Percentiles rank a stretch among this genome's conserved stretches.
phyloP scores from a whole-genome alignment of 208 protist species.

The Naegleria lovaniensis region DNA sequence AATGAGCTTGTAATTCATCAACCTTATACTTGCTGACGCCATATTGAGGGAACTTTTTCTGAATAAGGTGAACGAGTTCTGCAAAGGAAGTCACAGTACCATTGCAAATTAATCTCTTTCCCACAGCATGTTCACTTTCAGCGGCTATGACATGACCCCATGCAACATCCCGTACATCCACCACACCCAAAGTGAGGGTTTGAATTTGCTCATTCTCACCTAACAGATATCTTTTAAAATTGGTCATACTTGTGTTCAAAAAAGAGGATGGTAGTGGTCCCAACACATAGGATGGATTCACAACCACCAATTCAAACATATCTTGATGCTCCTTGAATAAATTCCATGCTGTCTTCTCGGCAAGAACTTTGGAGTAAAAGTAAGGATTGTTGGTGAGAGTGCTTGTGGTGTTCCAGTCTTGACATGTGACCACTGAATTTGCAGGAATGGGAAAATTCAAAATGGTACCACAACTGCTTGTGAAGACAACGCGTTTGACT shows the following conservation, averaged over 20 bases:
- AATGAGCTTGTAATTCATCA: no score
- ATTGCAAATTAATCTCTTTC: neutral
- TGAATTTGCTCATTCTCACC: neutral
- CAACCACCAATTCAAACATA: neutral
- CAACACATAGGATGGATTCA: neutral
- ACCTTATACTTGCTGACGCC: no score
- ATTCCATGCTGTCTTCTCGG: neutral
- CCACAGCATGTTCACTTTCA: neutral
- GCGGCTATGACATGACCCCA: neutral
- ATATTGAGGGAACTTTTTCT: no score
- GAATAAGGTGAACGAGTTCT: no score
- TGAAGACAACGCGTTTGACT: neutral
- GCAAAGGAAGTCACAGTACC: no score
- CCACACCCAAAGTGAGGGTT: neutral
- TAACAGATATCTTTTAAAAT: neutral
- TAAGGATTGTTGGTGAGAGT: neutral
- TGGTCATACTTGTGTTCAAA: no score
- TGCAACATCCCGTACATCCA: conserved; percentile 15
- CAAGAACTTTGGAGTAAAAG: neutral
- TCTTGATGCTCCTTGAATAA: neutral
- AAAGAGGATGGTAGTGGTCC: neutral
- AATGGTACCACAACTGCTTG: neutral
- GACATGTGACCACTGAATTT: neutral
- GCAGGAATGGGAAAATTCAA: neutral
- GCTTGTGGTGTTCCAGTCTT: neutral